phyloP scores from a whole-genome alignment of 306 rosid genomes.

The Parietaria judaica region DNA sequence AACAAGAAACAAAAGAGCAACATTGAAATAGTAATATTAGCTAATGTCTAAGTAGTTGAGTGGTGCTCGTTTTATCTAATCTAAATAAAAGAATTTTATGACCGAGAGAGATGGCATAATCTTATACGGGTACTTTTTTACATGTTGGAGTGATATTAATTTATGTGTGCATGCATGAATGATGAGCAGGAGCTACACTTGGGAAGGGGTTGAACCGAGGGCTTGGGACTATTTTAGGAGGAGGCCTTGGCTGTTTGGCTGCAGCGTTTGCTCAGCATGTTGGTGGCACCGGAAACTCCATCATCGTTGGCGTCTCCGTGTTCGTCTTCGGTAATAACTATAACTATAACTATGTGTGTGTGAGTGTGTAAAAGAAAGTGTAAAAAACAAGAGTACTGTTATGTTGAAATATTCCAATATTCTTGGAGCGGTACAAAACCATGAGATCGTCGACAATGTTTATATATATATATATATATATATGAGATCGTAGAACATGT shows the following conservation, averaged over 20 bases:
- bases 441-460: too few relatives aligned
- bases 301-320: conserved; percentile 38
- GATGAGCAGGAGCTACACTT: conserved; percentile 67
- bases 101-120: too few relatives aligned
- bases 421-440: background rate
- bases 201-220: conserved; percentile 85
- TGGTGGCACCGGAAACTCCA: conserved; percentile 46
- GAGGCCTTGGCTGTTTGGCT: conserved; percentile 59
- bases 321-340: conserved; percentile 50
- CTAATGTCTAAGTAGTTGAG: too few relatives aligned
- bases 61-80: too few relatives aligned
- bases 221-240: conserved; percentile 71
- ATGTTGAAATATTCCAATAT: background rate
- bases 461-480: too few relatives aligned
- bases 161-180: background rate
- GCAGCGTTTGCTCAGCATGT: conserved; percentile 51
- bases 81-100: too few relatives aligned
- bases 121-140: background rate
- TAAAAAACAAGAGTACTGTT: too few relatives aligned
- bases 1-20: too few relatives aligned
- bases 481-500: background rate
- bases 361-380: too few relatives aligned
- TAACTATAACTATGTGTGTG: too few relatives aligned
- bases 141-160: background rate
- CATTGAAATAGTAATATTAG: too few relatives aligned